Evolutionary conservation across 1,284 basidiomycete genomes (phyloP).

Genomic region (Inonotus hispidus): DNA sequence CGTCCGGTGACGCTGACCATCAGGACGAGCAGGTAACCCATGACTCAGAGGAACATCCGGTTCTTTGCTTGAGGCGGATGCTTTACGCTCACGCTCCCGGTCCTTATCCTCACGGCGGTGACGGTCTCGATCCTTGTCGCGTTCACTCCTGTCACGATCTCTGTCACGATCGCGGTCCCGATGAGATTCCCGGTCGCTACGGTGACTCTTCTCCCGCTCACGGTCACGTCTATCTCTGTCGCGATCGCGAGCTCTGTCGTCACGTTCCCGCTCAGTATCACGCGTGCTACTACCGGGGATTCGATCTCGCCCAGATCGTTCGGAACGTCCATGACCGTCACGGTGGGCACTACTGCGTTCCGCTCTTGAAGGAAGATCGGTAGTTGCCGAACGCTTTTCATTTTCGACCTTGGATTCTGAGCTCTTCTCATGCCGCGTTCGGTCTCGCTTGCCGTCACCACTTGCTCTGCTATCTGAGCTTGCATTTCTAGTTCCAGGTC

Average conservation of each 20-base stretch:
- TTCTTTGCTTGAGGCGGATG: slow-evolving; percentile 25
- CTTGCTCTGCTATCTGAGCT: slow-evolving; percentile 58
- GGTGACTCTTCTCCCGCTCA: slow-evolving; percentile 32
- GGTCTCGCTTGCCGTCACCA: slow-evolving; percentile 41
- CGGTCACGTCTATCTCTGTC: slow-evolving; percentile 33
- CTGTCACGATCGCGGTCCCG: slow-evolving; percentile 35
- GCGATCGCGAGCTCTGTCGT: slow-evolving; percentile 32
- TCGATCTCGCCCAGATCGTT: slow-evolving; percentile 18
- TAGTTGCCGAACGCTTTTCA: slow-evolving; percentile 1
- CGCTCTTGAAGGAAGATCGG: slow-evolving; percentile 17
- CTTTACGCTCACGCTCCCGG: slow-evolving; percentile 35
- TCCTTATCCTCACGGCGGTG: slow-evolving; percentile 30
- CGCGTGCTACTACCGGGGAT: slow-evolving; percentile 23
- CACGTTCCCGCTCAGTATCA: slow-evolving; percentile 38
- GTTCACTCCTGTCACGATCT: slow-evolving; percentile 37
- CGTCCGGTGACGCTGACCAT: slow-evolving; percentile 47
- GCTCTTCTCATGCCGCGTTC: slow-evolving; percentile 30
- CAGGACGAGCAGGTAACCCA: slow-evolving; percentile 50
- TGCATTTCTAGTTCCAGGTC: slow-evolving; percentile 62
- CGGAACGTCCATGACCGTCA: slow-evolving; percentile 14
- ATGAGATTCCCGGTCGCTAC: slow-evolving; percentile 30
- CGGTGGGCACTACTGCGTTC: slow-evolving; percentile 16
- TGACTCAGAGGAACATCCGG: slow-evolving; percentile 40
- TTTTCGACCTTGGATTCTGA: slow-evolving; percentile 21
- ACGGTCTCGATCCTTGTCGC: slow-evolving; percentile 36